Conservation (phyloP, 2,329 filamentous ascomycete genomes). For the Alternaria longipes region DNA sequence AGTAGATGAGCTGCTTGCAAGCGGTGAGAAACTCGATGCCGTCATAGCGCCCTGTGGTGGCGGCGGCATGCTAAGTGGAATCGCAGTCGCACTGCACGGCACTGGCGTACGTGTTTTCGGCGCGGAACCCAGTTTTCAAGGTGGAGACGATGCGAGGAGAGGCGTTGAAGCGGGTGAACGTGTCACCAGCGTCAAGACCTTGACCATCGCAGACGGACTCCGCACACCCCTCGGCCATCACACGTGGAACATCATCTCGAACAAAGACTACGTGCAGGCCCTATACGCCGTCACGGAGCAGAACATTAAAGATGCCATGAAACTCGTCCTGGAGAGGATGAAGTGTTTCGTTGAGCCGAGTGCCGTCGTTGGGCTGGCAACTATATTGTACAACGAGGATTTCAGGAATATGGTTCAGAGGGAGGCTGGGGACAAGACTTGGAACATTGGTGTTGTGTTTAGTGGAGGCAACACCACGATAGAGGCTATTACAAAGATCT, state of each 20-base stretch:
- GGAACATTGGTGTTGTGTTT: slow-evolving; percentile 72
- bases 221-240: slow-evolving; percentile 80
- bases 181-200: slow-evolving; percentile 72
- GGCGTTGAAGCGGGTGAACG: slow-evolving; percentile 72
- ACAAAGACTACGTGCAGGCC: slow-evolving; percentile 72
- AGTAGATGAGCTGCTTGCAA: slow-evolving; percentile 63
- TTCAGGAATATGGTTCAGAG: slow-evolving; percentile 72
- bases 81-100: slow-evolving; percentile 77
- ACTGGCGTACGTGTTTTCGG: slow-evolving; percentile 83
- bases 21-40: slow-evolving; percentile 52
- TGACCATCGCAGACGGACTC: slow-evolving; percentile 90
- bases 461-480: slow-evolving; percentile 73
- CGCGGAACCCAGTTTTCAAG: slow-evolving; percentile 82
- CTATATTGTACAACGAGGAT: slow-evolving; percentile 84
- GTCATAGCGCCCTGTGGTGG: slow-evolving; percentile 86
- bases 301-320: slow-evolving; percentile 80
- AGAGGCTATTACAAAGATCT: slow-evolving; percentile 67
- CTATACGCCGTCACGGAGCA: slow-evolving; percentile 81
- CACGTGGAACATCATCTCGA: slow-evolving; percentile 81
- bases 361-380: slow-evolving; percentile 83
- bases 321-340: slow-evolving; percentile 82
- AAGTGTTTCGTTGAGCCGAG: slow-evolving; percentile 93
- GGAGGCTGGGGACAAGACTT: slow-evolving; percentile 76
- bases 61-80: slow-evolving; percentile 85
- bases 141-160: slow-evolving; percentile 81